Percentiles rank a stretch among this genome's conserved stretches.
Conservation (phyloP, 257 asterid genomes). For the Solanum tacnaense region DNA sequence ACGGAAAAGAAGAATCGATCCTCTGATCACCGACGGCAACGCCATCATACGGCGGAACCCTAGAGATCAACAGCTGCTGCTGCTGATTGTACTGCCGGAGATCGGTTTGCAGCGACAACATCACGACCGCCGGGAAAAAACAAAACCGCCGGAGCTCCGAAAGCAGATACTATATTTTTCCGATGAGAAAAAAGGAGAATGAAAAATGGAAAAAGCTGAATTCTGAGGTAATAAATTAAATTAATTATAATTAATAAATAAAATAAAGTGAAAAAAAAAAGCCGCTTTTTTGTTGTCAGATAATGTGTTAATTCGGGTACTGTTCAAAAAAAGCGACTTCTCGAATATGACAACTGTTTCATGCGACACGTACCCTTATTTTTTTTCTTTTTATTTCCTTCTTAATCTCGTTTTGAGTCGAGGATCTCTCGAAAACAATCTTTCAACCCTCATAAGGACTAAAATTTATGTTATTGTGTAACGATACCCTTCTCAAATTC, state of each 20-base stretch:
- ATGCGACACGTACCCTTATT: neutral
- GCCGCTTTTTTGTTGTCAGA: neutral
- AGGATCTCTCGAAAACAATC: fast-evolving
- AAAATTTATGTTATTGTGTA: neutral
- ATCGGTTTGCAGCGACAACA: constrained; percentile 94
- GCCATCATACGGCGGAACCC: constrained; percentile 37
- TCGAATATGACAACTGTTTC: neutral
- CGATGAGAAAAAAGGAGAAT: neutral
- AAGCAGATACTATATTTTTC: neutral
- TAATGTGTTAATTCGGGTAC: neutral
- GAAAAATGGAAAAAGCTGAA: neutral
- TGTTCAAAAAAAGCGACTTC: neutral
- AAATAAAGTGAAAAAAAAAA: neutral
- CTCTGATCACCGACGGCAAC: constrained; percentile 12
- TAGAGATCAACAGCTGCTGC: constrained; percentile 34
- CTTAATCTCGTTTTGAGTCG: neutral
- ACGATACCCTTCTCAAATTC: neutral
- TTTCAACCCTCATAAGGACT: neutral
- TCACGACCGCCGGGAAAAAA: constrained; percentile 3
- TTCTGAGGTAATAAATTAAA: neutral
- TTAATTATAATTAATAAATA: neutral
- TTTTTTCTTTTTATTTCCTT: neutral
- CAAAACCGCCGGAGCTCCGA: constrained; percentile 1
- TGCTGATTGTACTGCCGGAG: constrained; percentile 55
- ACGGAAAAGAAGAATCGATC: constrained; percentile 14